Conservation (phyloP, 805 yeast species). For the Saccharomycopsis malanga region DNA sequence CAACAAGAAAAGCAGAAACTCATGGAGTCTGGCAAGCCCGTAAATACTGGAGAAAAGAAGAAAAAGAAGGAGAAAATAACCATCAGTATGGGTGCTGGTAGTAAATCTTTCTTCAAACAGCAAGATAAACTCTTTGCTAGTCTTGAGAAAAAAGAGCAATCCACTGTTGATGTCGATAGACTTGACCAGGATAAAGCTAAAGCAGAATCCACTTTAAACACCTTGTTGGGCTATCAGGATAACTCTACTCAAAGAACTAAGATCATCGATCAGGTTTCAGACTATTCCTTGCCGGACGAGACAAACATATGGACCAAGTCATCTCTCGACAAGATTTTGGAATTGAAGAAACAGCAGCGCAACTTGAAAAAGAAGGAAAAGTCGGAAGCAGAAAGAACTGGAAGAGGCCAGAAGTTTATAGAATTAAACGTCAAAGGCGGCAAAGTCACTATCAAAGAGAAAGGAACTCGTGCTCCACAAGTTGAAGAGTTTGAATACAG, state of each 20-base stretch:
- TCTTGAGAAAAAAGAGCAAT: constrained; percentile 43
- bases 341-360: constrained; percentile 79
- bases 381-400: constrained; percentile 50
- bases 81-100: constrained; percentile 47
- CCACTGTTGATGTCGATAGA: constrained; percentile 25
- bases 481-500: constrained; percentile 22
- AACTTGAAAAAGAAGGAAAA: constrained; percentile 58
- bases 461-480: constrained; percentile 15
- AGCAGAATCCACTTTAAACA: constrained; percentile 72
- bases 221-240: constrained; percentile 70
- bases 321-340: constrained; percentile 77
- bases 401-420: constrained; percentile 67
- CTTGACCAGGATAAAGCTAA: constrained; percentile 38
- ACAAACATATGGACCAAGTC: constrained; percentile 75
- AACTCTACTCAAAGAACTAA: constrained; percentile 85
- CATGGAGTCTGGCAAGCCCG: constrained; percentile 24
- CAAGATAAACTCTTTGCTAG: constrained; percentile 59
- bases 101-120: constrained; percentile 51
- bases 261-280: constrained; percentile 90
- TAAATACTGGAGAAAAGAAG: constrained; percentile 28
- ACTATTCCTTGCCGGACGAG: constrained; percentile 58
- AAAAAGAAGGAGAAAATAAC: constrained; percentile 42
- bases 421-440: constrained; percentile 78
- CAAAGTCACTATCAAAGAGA: constrained; percentile 61
- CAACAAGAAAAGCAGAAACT: constrained; percentile 44